Evolutionary conservation across 768 basidiomycete species (phyloP).

Genomic region (Hygrocybe punicea): DNA sequence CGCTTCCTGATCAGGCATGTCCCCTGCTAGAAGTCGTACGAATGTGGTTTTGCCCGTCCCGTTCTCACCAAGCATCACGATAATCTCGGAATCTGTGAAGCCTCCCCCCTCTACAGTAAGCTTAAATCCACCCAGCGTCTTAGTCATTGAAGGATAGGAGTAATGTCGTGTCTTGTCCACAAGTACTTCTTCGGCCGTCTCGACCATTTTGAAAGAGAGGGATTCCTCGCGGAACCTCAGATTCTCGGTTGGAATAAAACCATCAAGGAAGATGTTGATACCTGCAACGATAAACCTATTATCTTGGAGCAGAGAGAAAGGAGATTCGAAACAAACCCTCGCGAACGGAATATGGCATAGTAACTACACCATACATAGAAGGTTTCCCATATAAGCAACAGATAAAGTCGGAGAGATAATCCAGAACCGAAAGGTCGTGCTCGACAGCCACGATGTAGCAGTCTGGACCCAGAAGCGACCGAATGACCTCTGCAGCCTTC

Average conservation of each 20-base stretch:
- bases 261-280: slow-evolving; percentile 99
- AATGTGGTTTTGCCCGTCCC: slow-evolving; percentile 99
- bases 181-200: slow-evolving; percentile 88
- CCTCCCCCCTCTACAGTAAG: slow-evolving; percentile 84
- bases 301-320: neutral
- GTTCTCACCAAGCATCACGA: slow-evolving; percentile 99
- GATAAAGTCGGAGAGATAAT: slow-evolving; percentile 97
- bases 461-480: slow-evolving; percentile 72
- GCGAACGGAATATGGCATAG: slow-evolving; percentile 96
- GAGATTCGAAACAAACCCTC: slow-evolving; percentile 64
- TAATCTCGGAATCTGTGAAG: slow-evolving; percentile 99
- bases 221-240: slow-evolving; percentile 96
- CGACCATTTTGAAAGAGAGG: slow-evolving; percentile 95
- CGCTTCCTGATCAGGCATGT: slow-evolving; percentile 80
- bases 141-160: slow-evolving; percentile 92
- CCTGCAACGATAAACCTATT: slow-evolving; percentile 42
- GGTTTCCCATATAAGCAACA: slow-evolving; percentile 98
- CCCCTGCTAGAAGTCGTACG: slow-evolving; percentile 91
- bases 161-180: slow-evolving; percentile 87
- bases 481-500: slow-evolving; percentile 92
- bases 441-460: slow-evolving; percentile 97
- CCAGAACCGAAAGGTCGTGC: slow-evolving; percentile 96
- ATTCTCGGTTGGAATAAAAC: slow-evolving; percentile 98
- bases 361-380: slow-evolving; percentile 96
- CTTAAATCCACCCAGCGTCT: slow-evolving; percentile 94